phyloP scores from a whole-genome alignment of 177 flowering plant species.

The Vitis hybrid region DNA sequence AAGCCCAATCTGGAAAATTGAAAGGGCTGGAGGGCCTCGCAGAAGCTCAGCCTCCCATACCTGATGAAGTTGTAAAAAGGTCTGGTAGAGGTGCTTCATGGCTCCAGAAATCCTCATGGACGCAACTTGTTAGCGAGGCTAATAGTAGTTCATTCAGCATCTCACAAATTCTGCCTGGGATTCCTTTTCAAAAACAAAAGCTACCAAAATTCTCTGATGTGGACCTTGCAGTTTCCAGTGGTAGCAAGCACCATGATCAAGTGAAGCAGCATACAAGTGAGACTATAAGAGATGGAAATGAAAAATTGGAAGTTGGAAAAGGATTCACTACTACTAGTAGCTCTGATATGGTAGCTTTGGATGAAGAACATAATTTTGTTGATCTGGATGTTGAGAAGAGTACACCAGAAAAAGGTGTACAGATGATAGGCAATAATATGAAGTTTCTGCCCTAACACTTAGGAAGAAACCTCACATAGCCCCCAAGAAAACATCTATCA shows the following conservation, averaged over 20 bases:
- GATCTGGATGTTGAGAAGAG: neutral
- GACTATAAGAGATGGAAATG: constrained; percentile 4
- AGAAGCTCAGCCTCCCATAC: constrained; percentile 19
- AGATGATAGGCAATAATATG: constrained; percentile 1
- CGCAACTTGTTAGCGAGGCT: constrained; percentile 50
- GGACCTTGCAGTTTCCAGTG: neutral
- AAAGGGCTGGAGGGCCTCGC: constrained; percentile 8
- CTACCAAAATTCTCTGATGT: too few relatives aligned
- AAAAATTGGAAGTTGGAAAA: too few relatives aligned
- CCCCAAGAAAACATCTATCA: constrained; percentile 11
- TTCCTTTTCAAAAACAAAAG: constrained; percentile 2
- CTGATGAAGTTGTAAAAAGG: constrained; percentile 5
- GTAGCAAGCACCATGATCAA: constrained; percentile 1
- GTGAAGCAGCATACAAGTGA: constrained; percentile 4
- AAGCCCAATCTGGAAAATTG: neutral
- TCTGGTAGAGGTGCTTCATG: constrained; percentile 51
- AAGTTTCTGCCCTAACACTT: constrained; percentile 5
- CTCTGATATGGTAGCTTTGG: neutral
- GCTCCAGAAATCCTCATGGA: constrained; percentile 78
- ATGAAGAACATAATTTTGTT: constrained; percentile 2
- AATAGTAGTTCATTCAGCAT: constrained; percentile 59
- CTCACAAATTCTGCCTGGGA: constrained; percentile 46
- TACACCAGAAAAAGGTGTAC: constrained; percentile 3
- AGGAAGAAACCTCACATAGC: constrained; percentile 12
- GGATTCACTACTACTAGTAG: too few relatives aligned